phyloP scores from a whole-genome alignment of 1,139 yeast species.

The Taphrina flavorubra region DNA sequence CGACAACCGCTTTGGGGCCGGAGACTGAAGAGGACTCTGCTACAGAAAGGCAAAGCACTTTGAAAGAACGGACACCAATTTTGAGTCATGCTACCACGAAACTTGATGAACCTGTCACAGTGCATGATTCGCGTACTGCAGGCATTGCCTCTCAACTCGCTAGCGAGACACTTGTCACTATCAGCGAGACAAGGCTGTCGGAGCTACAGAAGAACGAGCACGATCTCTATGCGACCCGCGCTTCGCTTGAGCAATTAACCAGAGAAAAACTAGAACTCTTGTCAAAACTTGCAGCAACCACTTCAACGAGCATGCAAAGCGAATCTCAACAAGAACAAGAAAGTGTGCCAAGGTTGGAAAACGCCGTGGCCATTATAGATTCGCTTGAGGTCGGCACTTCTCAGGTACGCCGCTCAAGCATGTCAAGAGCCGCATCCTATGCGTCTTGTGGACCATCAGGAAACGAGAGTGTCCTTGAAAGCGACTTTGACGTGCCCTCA shows the following conservation, averaged over 20 bases:
- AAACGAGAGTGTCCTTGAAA: conserved; percentile 12
- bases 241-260: conserved; percentile 4
- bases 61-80: neutral
- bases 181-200: neutral
- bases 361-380: neutral
- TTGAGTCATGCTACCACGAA: neutral
- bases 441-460: neutral
- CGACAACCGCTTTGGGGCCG: no score
- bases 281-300: conserved; percentile 10
- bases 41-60: neutral
- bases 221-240: conserved; percentile 1
- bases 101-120: neutral
- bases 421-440: conserved; percentile 2
- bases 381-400: neutral
- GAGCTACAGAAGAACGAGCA: conserved; percentile 12
- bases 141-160: neutral
- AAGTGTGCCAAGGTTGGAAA: neutral
- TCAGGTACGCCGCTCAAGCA: neutral
- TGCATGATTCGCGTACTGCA: neutral
- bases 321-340: neutral
- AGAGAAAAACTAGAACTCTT: conserved; percentile 2
- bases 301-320: neutral
- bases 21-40: no score
- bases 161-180: neutral
- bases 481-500: conserved; percentile 1